phyloP scores from a whole-genome alignment of 176 grass and related monocot species.

The Alopecurus myosuroides region DNA sequence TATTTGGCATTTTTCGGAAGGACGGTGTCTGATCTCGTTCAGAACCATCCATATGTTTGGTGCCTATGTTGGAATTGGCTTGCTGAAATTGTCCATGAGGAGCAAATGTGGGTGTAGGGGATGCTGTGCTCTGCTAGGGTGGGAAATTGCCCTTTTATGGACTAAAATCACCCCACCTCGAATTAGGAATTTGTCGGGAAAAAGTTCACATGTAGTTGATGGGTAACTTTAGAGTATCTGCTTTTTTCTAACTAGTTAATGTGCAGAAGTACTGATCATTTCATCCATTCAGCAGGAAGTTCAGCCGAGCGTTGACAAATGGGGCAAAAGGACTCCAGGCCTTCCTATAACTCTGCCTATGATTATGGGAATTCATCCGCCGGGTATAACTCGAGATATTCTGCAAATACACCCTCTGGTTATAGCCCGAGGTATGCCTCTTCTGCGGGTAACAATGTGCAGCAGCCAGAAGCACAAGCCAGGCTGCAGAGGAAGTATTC shows the following conservation, averaged over 20 bases:
- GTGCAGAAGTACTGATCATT: neutral
- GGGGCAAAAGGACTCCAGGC: constrained; percentile 53
- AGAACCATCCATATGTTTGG: neutral
- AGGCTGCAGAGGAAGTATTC: constrained; percentile 68
- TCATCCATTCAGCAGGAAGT: neutral
- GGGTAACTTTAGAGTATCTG: neutral
- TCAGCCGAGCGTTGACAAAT: constrained; percentile 17
- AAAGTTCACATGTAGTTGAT: neutral
- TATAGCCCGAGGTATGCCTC: constrained; percentile 44
- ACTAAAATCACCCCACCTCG: neutral
- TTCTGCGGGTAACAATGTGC: constrained; percentile 27
- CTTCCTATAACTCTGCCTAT: constrained; percentile 19
- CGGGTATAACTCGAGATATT: constrained; percentile 44
- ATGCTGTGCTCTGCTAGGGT: neutral
- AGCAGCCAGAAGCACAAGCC: constrained; percentile 46
- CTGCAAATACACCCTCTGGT: constrained; percentile 41
- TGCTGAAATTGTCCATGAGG: neutral
- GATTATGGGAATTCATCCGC: constrained; percentile 39
- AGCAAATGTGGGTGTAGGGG: neutral
- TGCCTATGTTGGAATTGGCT: neutral
- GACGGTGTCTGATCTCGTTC: neutral
- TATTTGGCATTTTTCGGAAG: neutral
- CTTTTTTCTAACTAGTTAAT: neutral
- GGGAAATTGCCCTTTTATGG: neutral
- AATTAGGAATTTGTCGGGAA: neutral